These are phyloP conservation scores for Linnemannia schmuckeri DNA, from an alignment of 192 early-diverging fungal species.

Conservation along the genomic window DNA sequence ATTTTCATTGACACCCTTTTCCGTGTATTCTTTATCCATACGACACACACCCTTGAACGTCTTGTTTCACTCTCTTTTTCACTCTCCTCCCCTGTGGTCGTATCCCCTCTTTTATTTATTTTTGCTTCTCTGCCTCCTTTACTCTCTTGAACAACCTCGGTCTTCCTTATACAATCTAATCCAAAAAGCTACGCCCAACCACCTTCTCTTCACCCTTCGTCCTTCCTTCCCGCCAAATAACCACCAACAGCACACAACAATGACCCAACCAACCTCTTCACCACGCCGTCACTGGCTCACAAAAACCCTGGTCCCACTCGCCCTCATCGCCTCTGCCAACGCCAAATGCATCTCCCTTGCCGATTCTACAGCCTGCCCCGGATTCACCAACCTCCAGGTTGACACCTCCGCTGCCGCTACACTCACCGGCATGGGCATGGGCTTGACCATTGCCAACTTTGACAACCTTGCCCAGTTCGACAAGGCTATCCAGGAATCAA, in stretches of 20 bases:
- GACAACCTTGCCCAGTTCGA: constrained; percentile 23
- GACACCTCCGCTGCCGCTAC: neutral
- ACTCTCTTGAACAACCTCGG: neutral
- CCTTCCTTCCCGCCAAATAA: neutral
- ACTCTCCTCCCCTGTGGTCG: neutral
- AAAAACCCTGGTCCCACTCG: constrained; percentile 25
- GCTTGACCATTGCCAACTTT: constrained; percentile 22
- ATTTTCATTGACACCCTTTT: neutral
- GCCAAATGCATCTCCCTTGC: constrained; percentile 23
- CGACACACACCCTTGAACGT: constrained; percentile 12
- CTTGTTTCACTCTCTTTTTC: neutral
- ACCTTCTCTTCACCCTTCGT: neutral
- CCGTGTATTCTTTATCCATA: constrained; percentile 4
- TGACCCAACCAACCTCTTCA: constrained; percentile 29
- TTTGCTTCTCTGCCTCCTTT: neutral
- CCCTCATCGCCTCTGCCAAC: constrained; percentile 20
- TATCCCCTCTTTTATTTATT: neutral
- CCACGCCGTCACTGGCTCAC: constrained; percentile 20
- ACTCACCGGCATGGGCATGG: neutral
- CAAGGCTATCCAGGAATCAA: neutral
- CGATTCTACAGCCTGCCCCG: constrained; percentile 20
- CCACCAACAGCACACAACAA: constrained; percentile 11
- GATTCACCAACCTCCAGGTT: neutral
- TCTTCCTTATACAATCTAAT: neutral
- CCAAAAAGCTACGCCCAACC: neutral